Evolutionary conservation across 306 rosid species (phyloP), one percentile per base, ranked within the genome.

Genomic region (Pterocarpus macrocarpus): DNA sequence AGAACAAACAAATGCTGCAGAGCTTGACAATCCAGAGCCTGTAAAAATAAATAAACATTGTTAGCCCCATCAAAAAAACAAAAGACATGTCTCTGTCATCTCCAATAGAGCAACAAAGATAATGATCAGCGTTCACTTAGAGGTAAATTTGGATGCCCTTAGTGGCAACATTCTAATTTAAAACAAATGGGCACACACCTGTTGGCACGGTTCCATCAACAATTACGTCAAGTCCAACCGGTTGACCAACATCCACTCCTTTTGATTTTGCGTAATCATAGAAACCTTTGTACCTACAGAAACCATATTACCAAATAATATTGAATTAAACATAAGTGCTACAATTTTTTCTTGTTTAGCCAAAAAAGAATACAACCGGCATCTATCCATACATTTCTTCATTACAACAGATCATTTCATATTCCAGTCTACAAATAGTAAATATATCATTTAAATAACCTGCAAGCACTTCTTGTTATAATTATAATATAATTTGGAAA

Each of bases 11-110:
- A 95, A 90, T 43, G 99, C 99, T 0, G 99, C 97, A 11, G 99
- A 95, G 86, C 99, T 93, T 58, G 99, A 95, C 77, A 95, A 77
- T 75, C 99, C 99, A 22, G 99, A 95, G 52, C 99, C 99, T 95
- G 77, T n/a, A 76, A 16, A 70, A 67, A 50, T 55, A 71, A 66
- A 30, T 10, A 44, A 15, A 69, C 17, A 58, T 30, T 4, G 9
- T 17, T 69, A 81, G 73, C 10, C 57, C 47, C 56, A 14, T 5
- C 17, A 32, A 32, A 77, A 39, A 65, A 67, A 83, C 39, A 62
- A 59, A 64, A 64, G 41, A 32, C 28, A 17, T 4, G 70, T 39
- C 13, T 32, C 69, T 12, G 0, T 34, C 81, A 68, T 59, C 66
- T 72, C 67, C n/a, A 56, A 49, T 7, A 78, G 70, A 77, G 43